Evolutionary conservation across 371 early-diverging fungal genomes (phyloP).

Genomic region (Mucor mucedo): DNA sequence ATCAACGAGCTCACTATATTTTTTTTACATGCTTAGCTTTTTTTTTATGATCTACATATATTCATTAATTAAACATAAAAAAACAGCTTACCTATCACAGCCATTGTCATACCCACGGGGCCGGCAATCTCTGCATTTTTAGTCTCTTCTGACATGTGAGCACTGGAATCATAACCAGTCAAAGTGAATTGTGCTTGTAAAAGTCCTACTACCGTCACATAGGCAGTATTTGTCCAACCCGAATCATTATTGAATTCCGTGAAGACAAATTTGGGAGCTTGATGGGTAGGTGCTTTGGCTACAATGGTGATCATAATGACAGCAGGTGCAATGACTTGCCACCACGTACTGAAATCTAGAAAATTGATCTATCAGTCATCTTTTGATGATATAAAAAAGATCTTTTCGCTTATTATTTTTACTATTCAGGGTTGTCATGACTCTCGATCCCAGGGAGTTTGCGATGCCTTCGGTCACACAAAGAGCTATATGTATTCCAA

Average conservation of each 20-base stretch:
- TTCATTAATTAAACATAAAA: no score
- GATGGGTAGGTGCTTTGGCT: slow-evolving; percentile 45
- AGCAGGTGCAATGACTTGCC: slow-evolving; percentile 47
- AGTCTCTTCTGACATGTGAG: slow-evolving; percentile 77
- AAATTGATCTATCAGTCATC: not conserved
- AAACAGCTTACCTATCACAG: slow-evolving; percentile 24
- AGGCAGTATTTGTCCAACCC: slow-evolving; percentile 35
- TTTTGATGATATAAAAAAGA: not conserved
- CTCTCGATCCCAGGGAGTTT: slow-evolving; percentile 53
- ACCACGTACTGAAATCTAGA: slow-evolving; percentile 43
- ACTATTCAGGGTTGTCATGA: slow-evolving; percentile 58
- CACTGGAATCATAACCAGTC: slow-evolving; percentile 68
- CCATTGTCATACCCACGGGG: slow-evolving; percentile 40
- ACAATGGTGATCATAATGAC: slow-evolving; percentile 38
- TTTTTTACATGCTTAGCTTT: not conserved
- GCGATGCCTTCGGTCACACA: slow-evolving; percentile 59
- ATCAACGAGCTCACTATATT: slow-evolving; percentile 36
- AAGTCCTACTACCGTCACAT: slow-evolving; percentile 38
- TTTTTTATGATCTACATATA: not conserved
- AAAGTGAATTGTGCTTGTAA: slow-evolving; percentile 49
- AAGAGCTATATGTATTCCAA: slow-evolving; percentile 57
- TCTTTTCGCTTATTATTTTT: slow-evolving; percentile 6
- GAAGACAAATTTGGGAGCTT: slow-evolving; percentile 54
- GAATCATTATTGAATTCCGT: slow-evolving; percentile 43
- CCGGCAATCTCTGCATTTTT: slow-evolving; percentile 63